phyloP scores from a whole-genome alignment of 805 yeast genomes.

The Schizosaccharomyces cryophilus region DNA sequence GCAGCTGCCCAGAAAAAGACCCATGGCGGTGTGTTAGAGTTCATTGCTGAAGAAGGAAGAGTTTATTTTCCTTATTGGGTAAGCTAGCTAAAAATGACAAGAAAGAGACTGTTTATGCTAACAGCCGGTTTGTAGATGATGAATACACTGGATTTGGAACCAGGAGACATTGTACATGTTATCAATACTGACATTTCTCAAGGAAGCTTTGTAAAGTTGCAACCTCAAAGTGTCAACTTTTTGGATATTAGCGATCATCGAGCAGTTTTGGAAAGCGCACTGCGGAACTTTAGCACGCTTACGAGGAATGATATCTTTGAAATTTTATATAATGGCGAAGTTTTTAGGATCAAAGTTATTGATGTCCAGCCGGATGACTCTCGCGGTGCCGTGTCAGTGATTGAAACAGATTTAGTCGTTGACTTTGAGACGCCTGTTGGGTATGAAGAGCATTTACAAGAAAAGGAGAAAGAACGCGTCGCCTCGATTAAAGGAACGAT shows the following conservation, averaged over 20 bases:
- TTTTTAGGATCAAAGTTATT: conserved; percentile 56
- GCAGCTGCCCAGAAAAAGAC: conserved; percentile 38
- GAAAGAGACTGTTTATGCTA: neutral
- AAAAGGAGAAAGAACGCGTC: neutral
- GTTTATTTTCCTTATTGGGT: conserved; percentile 82
- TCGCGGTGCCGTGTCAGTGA: conserved; percentile 60
- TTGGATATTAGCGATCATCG: conserved; percentile 85
- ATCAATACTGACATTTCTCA: conserved; percentile 50
- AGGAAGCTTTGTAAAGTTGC: conserved; percentile 75
- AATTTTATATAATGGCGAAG: conserved; percentile 54
- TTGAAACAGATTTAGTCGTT: conserved; percentile 88
- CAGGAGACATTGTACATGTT: conserved; percentile 63
- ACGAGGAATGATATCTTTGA: conserved; percentile 69
- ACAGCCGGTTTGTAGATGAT: conserved; percentile 26
- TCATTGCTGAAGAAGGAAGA: conserved; percentile 92
- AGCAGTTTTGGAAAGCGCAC: conserved; percentile 81
- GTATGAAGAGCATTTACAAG: conserved; percentile 31
- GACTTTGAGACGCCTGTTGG: conserved; percentile 99
- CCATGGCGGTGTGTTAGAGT: conserved; percentile 87
- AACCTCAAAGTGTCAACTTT: conserved; percentile 86
- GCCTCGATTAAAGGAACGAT: conserved; percentile 6
- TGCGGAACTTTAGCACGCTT: conserved; percentile 70
- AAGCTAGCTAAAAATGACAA: neutral
- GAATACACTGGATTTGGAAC: conserved; percentile 40
- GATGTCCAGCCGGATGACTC: conserved; percentile 31